Conservation (phyloP, 2,329 filamentous ascomycete genomes). For the Epichloe scottii region DNA sequence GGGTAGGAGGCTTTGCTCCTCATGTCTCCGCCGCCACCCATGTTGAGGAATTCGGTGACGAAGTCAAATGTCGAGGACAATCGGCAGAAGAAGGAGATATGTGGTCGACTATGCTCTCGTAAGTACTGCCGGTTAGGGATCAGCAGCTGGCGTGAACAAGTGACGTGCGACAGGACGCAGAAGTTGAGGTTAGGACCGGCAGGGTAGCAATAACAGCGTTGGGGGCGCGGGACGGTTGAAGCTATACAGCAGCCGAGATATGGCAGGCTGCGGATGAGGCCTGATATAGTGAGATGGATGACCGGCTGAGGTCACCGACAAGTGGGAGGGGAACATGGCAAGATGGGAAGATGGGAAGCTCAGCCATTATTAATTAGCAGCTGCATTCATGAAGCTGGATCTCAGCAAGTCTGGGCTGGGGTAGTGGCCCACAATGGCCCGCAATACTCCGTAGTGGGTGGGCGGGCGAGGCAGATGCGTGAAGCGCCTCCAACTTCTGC, state of each 20-base stretch:
- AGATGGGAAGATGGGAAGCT: no score
- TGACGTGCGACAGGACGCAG: constrained; percentile 2
- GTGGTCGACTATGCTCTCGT: constrained; percentile 13
- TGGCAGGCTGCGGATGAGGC: background rate
- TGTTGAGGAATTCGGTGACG: constrained; percentile 19
- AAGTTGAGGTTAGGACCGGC: no score
- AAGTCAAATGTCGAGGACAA: constrained; percentile 13
- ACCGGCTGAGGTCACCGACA: background rate
- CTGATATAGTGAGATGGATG: background rate
- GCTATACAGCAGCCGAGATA: background rate
- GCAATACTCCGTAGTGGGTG: no score
- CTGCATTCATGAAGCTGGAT: no score
- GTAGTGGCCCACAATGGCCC: no score
- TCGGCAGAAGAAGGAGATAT: constrained; percentile 13
- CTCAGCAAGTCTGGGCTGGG: no score
- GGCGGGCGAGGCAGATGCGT: no score
- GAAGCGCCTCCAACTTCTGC: no score
- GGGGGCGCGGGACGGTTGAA: no score
- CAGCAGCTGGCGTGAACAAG: constrained; percentile 12
- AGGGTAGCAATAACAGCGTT: no score
- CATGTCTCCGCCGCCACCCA: constrained; percentile 37
- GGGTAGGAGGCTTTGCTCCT: constrained; percentile 39
- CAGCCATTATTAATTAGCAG: no score
- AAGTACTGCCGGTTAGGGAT: constrained; percentile 10
- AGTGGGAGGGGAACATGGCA: no score